Evolutionary conservation across 768 basidiomycete species (phyloP), one percentile per base, ranked within the genome.

Genomic region (Sistotremastrum niveocremeum): DNA sequence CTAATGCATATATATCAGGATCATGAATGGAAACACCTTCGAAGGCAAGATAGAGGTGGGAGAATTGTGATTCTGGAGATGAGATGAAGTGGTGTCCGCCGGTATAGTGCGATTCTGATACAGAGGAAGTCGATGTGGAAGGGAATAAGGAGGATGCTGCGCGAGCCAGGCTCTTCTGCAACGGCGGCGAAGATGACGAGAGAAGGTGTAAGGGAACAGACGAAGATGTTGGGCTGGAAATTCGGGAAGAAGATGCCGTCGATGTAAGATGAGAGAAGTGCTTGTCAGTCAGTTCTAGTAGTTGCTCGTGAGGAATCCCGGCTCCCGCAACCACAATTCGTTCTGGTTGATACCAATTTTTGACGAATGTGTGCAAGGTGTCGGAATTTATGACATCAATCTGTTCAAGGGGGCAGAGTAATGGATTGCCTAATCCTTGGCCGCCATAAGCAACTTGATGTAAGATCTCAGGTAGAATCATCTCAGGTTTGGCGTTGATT

Each of bases 281-380:
- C 60, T 83, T 80, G 61, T 93, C 79, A 0, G 77, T 74, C 42
- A 95, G 69, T 51, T 89, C 83, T 28, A 97, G 87, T 12, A 99
- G 73, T 50, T 89, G 73, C 52, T 86, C 78, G 57, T 98, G 95
- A 7, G 70, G 74, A 76, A 99, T 83, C 7, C 95, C 95, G 0
- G 88, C 84, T 7, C 89, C 93, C 4, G 94, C 90, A 46, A 98
- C 72, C 37, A 98, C 93, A 77, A 99, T 95, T 45, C 87, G 69
- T 57, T 97, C 94, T 0, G 95, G 94, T 42, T 77, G 69, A 61
- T 89, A 97, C 91, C 90, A 95, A 37, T 80, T 74, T 46, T 66
- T 65, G 68, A 84, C 78, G 49, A 70, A 83, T 4, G 69, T 64
- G 42, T 74, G 70, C 47, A 98, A 69, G 28, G 75, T 64, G 38